These are phyloP conservation scores for Talaromyces pinophilus DNA, from an alignment of 2,329 filamentous ascomycete genomes.

Conservation along the genomic window DNA sequence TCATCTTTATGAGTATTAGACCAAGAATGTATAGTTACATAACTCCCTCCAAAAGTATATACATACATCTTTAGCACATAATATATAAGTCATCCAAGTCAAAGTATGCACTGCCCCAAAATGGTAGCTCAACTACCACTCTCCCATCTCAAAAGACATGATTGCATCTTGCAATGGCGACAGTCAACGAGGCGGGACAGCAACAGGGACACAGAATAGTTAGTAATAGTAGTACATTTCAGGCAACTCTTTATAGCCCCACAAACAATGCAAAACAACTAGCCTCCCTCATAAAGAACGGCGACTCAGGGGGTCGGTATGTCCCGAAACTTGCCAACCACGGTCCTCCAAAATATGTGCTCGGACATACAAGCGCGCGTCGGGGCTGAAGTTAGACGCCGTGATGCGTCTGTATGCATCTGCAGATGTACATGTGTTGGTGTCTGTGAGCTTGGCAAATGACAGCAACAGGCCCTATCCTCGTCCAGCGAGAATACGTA, in stretches of 20 bases:
- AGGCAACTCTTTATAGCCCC: slow-evolving; percentile 6
- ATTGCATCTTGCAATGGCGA: neutral
- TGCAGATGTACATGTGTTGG: neutral
- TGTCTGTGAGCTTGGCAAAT: neutral
- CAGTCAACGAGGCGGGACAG: neutral
- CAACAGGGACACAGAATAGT: neutral
- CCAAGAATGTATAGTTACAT: neutral
- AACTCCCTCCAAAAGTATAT: neutral
- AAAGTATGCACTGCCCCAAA: slow-evolving; percentile 7
- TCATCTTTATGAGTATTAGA: neutral
- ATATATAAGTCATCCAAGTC: neutral
- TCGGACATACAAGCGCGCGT: slow-evolving; percentile 1
- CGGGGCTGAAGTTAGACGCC: neutral
- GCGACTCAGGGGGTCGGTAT: neutral
- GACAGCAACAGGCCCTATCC: neutral
- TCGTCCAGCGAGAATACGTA: neutral
- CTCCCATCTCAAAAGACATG: neutral
- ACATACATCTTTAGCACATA: neutral
- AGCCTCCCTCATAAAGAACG: neutral
- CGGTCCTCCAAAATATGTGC: neutral
- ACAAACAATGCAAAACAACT: slow-evolving; percentile 7
- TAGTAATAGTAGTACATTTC: slow-evolving; percentile 5
- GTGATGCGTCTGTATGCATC: slow-evolving; percentile 8
- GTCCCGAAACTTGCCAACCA: slow-evolving; percentile 1
- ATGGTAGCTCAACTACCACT: neutral